Evolutionary conservation across 441 rosid species (phyloP).

Genomic region (Arabidopsis lyrata): DNA sequence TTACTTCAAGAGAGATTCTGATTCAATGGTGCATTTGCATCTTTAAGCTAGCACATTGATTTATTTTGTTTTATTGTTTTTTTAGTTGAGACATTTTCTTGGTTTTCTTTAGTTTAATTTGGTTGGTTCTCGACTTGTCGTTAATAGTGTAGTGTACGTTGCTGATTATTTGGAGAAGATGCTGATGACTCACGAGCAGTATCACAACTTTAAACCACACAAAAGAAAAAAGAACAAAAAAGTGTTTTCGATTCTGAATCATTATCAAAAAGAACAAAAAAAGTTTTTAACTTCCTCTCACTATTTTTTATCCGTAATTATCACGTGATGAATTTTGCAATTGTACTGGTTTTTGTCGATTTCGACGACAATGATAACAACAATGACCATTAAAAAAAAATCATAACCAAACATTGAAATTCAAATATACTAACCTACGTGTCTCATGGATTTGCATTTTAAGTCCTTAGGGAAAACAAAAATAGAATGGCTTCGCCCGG

Average conservation of each 20-base stretch:
- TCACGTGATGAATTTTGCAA: conserved; percentile 25
- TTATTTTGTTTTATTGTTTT: too few relatives aligned
- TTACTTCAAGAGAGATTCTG: conserved; percentile 7
- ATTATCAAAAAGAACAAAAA: conserved; percentile 12
- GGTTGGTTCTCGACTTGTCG: conserved; percentile 38
- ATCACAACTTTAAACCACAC: conserved; percentile 30
- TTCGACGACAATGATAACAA: too few relatives aligned
- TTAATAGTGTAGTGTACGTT: conserved; percentile 23
- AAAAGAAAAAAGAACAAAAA: conserved; percentile 11
- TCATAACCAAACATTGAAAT: too few relatives aligned
- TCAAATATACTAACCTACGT: too few relatives aligned
- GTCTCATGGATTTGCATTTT: background rate
- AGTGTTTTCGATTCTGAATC: background rate
- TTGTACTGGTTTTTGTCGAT: conserved; percentile 30
- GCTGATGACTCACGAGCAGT: conserved; percentile 34
- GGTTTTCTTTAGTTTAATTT: background rate
- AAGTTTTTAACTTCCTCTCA: background rate
- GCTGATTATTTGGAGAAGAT: conserved; percentile 19
- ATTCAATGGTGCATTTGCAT: conserved; percentile 36
- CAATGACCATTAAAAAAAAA: too few relatives aligned
- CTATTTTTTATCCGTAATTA: background rate
- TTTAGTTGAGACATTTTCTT: conserved; percentile 1
- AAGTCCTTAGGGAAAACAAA: too few relatives aligned
- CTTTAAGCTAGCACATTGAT: background rate
- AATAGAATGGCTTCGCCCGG: conserved; percentile 88